These are phyloP conservation scores for Agaricales sp. DNA, from an alignment of 1,284 basidiomycete genomes.

Conservation along the genomic window DNA sequence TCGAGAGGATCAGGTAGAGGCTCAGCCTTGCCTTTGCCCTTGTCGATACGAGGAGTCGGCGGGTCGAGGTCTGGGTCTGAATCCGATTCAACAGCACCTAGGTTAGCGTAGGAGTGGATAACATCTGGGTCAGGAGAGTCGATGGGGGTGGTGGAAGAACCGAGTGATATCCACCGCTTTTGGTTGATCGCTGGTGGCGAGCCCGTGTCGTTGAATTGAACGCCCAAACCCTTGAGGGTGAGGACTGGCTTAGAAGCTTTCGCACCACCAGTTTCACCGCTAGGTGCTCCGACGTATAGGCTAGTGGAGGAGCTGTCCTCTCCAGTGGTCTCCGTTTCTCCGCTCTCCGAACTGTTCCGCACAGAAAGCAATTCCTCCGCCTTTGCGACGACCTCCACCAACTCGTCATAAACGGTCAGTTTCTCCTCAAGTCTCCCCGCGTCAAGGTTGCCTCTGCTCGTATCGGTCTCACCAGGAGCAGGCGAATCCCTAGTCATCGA, in stretches of 20 bases:
- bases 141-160: conserved; percentile 2
- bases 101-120: conserved; percentile 9
- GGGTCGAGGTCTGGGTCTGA: conserved; percentile 27
- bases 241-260: conserved; percentile 18
- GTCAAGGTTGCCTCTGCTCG: conserved; percentile 52
- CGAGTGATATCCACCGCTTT: conserved; percentile 9
- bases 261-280: neutral
- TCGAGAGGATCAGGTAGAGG: conserved; percentile 57
- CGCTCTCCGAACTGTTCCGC: conserved; percentile 16
- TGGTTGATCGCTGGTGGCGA: conserved; percentile 5
- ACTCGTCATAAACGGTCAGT: conserved; percentile 60
- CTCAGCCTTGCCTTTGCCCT: conserved; percentile 62
- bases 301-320: neutral
- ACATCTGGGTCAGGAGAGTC: conserved; percentile 11
- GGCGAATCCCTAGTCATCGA: neutral
- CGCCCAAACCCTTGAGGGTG: conserved; percentile 38
- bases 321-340: neutral
- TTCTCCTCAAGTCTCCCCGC: conserved; percentile 52
- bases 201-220: conserved; percentile 17
- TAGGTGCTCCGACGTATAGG: neutral
- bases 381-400: conserved; percentile 43
- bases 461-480: conserved; percentile 20
- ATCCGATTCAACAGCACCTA: conserved; percentile 12
- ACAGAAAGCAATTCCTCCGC: conserved; percentile 23
- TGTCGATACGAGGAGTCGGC: conserved; percentile 58